Evolutionary conservation across 208 protist genomes (phyloP).

Genomic region (Leishmania major): DNA sequence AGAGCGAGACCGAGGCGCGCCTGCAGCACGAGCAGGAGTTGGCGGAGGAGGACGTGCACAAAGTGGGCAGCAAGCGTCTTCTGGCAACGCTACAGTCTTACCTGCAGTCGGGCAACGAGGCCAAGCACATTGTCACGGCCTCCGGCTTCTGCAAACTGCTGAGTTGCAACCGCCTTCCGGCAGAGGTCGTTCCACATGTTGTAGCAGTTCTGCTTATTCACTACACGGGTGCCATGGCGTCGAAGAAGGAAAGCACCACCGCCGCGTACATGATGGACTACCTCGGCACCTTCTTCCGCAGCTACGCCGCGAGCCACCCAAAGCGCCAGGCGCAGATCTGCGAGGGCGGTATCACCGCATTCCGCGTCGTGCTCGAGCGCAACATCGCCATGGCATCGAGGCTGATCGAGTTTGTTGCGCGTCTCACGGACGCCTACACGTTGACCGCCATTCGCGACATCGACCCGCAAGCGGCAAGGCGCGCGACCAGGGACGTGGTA

Average conservation of each 20-base stretch:
- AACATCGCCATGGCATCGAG: constrained; percentile 37
- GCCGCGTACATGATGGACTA: constrained; percentile 66
- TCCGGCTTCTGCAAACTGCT: constrained; percentile 89
- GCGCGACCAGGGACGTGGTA: constrained; percentile 18
- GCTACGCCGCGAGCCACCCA: constrained; percentile 82
- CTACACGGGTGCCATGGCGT: constrained; percentile 37
- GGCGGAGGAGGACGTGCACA: constrained; percentile 84
- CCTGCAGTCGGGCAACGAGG: constrained; percentile 37
- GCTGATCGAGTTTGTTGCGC: constrained; percentile 63
- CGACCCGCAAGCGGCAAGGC: constrained; percentile 70
- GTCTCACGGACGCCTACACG: constrained; percentile 73
- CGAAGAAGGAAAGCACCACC: constrained; percentile 32
- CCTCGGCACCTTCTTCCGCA: constrained; percentile 77
- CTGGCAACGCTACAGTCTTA: constrained; percentile 56
- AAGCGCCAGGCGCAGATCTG: constrained; percentile 62
- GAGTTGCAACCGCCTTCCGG: constrained; percentile 82
- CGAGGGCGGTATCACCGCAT: constrained; percentile 61
- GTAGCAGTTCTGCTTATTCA: constrained; percentile 74
- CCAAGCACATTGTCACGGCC: constrained; percentile 37
- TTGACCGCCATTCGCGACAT: constrained; percentile 84
- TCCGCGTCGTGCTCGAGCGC: constrained; percentile 53
- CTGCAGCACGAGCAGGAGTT: constrained; percentile 76
- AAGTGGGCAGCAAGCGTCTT: constrained; percentile 71
- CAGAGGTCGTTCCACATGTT: constrained; percentile 48
- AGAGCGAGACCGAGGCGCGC: constrained; percentile 51